A percentile compares a stretch with the other conserved stretches of the same genome.
These are phyloP conservation scores for Graphiopsis chlorocephala DNA, from an alignment of 2,329 filamentous ascomycete species.

Conservation along the genomic window DNA sequence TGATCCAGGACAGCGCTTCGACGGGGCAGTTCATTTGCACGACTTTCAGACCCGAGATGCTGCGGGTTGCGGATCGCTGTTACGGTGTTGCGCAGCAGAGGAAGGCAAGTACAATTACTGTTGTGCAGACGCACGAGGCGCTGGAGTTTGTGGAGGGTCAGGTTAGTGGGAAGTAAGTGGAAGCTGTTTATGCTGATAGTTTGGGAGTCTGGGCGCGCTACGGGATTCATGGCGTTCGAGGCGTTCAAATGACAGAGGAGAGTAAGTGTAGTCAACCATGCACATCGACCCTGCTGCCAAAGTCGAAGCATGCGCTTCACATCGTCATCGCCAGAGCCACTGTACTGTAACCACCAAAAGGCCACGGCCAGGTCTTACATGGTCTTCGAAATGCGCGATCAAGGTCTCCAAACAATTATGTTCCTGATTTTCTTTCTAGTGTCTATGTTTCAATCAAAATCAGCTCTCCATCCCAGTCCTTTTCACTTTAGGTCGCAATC, in stretches of 20 bases:
- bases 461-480: background rate
- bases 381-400: background rate
- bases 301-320: background rate
- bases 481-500: background rate
- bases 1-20: constrained; percentile 62
- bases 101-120: constrained; percentile 92
- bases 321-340: background rate
- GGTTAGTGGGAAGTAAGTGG: constrained; percentile 39
- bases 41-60: constrained; percentile 95
- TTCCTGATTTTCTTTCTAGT: background rate
- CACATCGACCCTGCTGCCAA: background rate
- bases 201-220: background rate
- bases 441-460: background rate
- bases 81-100: constrained; percentile 91
- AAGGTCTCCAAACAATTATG: background rate
- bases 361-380: background rate
- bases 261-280: background rate
- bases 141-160: constrained; percentile 93
- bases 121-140: constrained; percentile 81
- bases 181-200: background rate
- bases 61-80: constrained; percentile 92
- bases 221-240: background rate
- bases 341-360: background rate
- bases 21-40: constrained; percentile 92
- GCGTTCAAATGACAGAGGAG: background rate